A percentile compares a stretch with the other conserved stretches of the same genome.
These are phyloP conservation scores for Fusarium piperis DNA, from an alignment of 2,329 filamentous ascomycete genomes.

Conservation along the genomic window DNA sequence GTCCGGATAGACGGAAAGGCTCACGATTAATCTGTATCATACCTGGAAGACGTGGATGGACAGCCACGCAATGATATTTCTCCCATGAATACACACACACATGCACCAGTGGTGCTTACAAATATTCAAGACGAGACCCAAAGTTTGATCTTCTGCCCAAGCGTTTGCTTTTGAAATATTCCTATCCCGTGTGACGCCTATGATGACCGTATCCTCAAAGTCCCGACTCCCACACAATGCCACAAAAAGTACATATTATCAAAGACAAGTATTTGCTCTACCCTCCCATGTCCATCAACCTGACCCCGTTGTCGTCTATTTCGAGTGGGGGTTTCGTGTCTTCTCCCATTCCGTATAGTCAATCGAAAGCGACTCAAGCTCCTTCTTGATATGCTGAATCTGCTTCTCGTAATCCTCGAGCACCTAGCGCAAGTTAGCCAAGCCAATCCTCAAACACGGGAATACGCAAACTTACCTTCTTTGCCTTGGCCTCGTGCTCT, in stretches of 20 bases:
- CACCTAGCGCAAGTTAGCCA: conserved; percentile 61
- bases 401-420: conserved; percentile 85
- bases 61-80: conserved; percentile 29
- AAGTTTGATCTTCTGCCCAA: conserved; percentile 14
- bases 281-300: background rate
- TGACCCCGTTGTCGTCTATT: conserved; percentile 36
- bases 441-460: background rate
- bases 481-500: conserved; percentile 75
- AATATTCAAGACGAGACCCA: background rate
- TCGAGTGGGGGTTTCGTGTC: conserved; percentile 54
- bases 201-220: conserved; percentile 31
- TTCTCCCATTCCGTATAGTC: conserved; percentile 67
- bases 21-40: conserved; percentile 40
- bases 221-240: conserved; percentile 33
- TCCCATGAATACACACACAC: conserved; percentile 9
- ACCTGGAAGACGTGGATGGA: conserved; percentile 27
- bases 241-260: conserved; percentile 33
- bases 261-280: conserved; percentile 19
- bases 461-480: conserved; percentile 67
- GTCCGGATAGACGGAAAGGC: conserved; percentile 32
- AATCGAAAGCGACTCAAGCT: conserved; percentile 70
- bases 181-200: conserved; percentile 34
- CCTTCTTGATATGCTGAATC: conserved; percentile 78
- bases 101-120: conserved; percentile 1
- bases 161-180: conserved; percentile 23